Evolutionary conservation across 139 green algal genomes (phyloP).

Genomic region (Haematococcus lacustris): DNA sequence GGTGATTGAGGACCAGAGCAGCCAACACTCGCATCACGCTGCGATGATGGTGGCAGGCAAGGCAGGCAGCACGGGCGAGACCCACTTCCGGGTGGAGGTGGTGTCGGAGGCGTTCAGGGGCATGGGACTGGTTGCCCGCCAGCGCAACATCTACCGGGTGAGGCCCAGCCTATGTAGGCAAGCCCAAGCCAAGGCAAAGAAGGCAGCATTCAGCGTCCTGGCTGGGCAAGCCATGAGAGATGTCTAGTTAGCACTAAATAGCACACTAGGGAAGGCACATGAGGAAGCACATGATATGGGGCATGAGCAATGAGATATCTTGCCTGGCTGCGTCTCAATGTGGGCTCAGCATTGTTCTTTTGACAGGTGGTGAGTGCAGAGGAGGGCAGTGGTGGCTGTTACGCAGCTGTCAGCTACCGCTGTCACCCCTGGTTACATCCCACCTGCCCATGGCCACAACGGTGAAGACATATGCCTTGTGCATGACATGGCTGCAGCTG

Average conservation of each 20-base stretch:
- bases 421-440: neutral
- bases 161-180: no score
- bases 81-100: constrained; percentile 34
- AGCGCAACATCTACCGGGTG: constrained; percentile 32
- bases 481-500: constrained; percentile 16
- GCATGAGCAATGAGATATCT: neutral
- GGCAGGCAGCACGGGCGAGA: constrained; percentile 24
- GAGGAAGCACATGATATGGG: neutral
- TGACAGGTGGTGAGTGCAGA: no score
- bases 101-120: constrained; percentile 27
- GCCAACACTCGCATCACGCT: constrained; percentile 26
- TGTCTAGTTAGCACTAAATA: no score
- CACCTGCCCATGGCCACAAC: neutral
- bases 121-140: constrained; percentile 25
- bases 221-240: no score
- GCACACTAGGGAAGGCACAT: neutral
- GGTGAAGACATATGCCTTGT: neutral
- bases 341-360: neutral
- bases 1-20: constrained; percentile 24
- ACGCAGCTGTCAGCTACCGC: neutral
- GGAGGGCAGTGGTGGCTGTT: no score
- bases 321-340: neutral
- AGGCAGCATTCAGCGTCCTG: no score
- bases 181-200: no score
- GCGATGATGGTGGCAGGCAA: constrained; percentile 15